These are phyloP conservation scores for Hygrocybe coccinea DNA, from an alignment of 768 basidiomycete species.

Conservation along the genomic window DNA sequence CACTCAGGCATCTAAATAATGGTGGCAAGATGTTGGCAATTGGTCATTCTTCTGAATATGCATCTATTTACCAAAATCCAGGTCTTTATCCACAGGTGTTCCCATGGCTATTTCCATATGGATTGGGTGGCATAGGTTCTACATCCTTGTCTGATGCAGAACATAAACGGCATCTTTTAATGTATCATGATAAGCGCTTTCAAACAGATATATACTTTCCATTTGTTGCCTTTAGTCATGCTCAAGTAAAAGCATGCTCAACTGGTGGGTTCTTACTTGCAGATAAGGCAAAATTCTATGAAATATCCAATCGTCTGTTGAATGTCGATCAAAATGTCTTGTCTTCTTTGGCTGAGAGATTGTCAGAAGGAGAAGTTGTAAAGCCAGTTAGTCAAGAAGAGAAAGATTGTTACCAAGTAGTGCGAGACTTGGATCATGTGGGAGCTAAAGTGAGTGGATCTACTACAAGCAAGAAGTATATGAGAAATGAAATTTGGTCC, in stretches of 20 bases:
- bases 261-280: slow-evolving; percentile 26
- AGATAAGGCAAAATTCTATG: slow-evolving; percentile 22
- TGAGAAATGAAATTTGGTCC: slow-evolving; percentile 25
- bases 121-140: slow-evolving; percentile 16
- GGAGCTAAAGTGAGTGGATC: slow-evolving; percentile 28
- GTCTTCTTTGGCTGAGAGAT: slow-evolving; percentile 12
- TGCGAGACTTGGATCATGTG: slow-evolving; percentile 34
- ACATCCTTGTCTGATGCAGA: slow-evolving; percentile 13
- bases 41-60: slow-evolving; percentile 14
- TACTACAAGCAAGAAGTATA: slow-evolving; percentile 20
- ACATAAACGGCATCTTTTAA: slow-evolving; percentile 24
- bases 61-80: slow-evolving; percentile 24
- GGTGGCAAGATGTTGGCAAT: slow-evolving; percentile 17
- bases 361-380: slow-evolving; percentile 23
- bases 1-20: slow-evolving; percentile 19
- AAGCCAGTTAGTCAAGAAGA: slow-evolving; percentile 28
- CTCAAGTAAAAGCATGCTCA: slow-evolving; percentile 31
- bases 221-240: slow-evolving; percentile 37
- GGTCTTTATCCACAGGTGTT: slow-evolving; percentile 29
- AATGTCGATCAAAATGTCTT: slow-evolving; percentile 22
- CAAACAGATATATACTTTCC: slow-evolving; percentile 35
- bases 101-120: slow-evolving; percentile 34
- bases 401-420: slow-evolving; percentile 30
- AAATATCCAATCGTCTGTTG: slow-evolving; percentile 20
- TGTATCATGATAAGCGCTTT: slow-evolving; percentile 38